These are phyloP conservation scores for Thielaviopsis euricoi DNA, from an alignment of 2,329 filamentous ascomycete genomes.

Conservation along the genomic window DNA sequence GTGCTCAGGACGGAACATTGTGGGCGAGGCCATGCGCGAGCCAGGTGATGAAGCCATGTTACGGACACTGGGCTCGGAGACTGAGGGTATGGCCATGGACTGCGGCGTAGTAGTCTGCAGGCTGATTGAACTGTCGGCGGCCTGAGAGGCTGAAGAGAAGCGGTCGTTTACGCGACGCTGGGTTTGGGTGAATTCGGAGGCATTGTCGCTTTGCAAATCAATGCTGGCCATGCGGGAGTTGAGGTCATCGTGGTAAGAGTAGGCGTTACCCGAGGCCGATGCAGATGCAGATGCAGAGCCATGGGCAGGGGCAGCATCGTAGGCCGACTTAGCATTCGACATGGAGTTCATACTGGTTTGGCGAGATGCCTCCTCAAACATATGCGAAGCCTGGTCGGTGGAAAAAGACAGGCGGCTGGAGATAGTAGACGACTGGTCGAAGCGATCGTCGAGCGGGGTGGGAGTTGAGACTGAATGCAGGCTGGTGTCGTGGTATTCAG, in stretches of 20 bases:
- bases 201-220: conserved; percentile 5
- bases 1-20: conserved; percentile 7
- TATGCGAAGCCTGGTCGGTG: conserved; percentile 3
- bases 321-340: neutral
- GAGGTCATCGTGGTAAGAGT: conserved; percentile 5
- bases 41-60: conserved; percentile 4
- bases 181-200: conserved; percentile 5
- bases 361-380: conserved; percentile 6
- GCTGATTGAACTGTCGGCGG: conserved; percentile 1
- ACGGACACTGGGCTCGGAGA: neutral
- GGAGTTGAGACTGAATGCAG: conserved; percentile 9
- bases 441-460: conserved; percentile 9
- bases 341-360: conserved; percentile 11
- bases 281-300: neutral
- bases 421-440: conserved; percentile 10
- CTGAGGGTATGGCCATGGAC: neutral
- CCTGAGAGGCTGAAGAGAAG: neutral
- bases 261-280: neutral
- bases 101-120: neutral
- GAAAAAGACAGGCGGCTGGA: conserved; percentile 5
- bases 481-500: conserved; percentile 11
- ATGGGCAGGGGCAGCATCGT: neutral
- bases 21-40: conserved; percentile 2
- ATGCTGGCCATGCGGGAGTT: conserved; percentile 10
- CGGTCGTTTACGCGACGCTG: conserved; percentile 5